Evolutionary conservation across 2,329 filamentous ascomycete species (phyloP).

Genomic region (Monilinia polystroma): DNA sequence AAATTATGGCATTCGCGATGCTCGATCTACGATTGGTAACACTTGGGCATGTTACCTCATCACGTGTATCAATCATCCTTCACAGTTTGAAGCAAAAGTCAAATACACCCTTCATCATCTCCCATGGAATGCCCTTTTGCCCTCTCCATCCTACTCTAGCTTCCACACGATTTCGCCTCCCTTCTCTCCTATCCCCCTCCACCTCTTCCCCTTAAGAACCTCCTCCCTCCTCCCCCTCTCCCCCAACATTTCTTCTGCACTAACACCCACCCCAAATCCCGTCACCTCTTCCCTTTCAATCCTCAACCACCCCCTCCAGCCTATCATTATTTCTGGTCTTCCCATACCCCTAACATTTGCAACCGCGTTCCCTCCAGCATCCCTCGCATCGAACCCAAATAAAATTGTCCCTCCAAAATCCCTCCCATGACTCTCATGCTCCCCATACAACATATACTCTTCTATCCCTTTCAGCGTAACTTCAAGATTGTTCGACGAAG

Average conservation of each 20-base stretch:
- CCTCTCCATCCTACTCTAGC: constrained; percentile 15
- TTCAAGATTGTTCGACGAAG: constrained; percentile 28
- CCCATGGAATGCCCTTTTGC: background rate
- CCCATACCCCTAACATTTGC: constrained; percentile 19
- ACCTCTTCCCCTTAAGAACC: constrained; percentile 31
- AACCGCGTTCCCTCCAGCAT: constrained; percentile 28
- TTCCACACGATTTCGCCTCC: constrained; percentile 32
- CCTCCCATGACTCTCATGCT: constrained; percentile 34
- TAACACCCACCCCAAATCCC: constrained; percentile 32
- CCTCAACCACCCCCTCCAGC: constrained; percentile 40
- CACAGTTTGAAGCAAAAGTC: background rate
- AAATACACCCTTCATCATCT: background rate
- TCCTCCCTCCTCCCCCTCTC: constrained; percentile 30
- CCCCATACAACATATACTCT: constrained; percentile 37
- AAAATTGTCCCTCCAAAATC: constrained; percentile 38
- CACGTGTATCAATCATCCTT: background rate
- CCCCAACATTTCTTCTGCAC: constrained; percentile 38
- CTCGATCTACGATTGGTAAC: background rate
- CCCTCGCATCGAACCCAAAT: constrained; percentile 32
- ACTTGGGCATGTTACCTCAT: background rate
- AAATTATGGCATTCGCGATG: background rate
- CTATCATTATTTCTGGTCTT: constrained; percentile 26
- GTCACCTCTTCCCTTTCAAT: constrained; percentile 33
- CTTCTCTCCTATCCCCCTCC: constrained; percentile 33
- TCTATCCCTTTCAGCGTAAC: constrained; percentile 34